phyloP scores from a whole-genome alignment of 2,329 filamentous ascomycete species.

The Calonectria leucothoes region DNA sequence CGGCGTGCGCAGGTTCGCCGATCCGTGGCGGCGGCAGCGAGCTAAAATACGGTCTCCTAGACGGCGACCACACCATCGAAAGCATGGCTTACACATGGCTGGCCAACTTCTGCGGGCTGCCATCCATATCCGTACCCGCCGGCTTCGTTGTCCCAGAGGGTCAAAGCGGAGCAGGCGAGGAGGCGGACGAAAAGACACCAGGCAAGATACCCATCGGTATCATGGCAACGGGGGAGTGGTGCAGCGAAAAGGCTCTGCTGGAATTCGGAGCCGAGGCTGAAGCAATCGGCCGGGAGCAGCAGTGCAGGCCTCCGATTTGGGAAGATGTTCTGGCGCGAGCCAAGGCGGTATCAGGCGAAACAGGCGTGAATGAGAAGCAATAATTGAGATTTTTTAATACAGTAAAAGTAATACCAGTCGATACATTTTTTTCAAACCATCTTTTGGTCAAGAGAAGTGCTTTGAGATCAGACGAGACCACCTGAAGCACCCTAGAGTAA shows the following conservation, averaged over 20 bases:
- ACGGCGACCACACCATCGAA: conserved; percentile 58
- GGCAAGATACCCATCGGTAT: conserved; percentile 63
- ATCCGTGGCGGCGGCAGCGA: conserved; percentile 44
- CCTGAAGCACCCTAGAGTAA: background rate
- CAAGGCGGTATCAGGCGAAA: background rate
- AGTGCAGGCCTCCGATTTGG: conserved; percentile 9
- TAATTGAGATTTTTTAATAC: background rate
- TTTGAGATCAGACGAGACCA: background rate
- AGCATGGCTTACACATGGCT: conserved; percentile 64
- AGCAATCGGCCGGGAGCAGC: conserved; percentile 42
- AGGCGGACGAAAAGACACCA: conserved; percentile 45
- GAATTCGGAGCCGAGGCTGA: conserved; percentile 61
- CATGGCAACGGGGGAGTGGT: conserved; percentile 68
- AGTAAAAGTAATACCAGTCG: background rate
- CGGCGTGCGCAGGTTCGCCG: conserved; percentile 59
- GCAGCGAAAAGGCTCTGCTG: conserved; percentile 59
- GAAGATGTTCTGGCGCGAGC: background rate
- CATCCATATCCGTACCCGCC: conserved; percentile 56
- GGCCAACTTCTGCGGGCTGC: conserved; percentile 62
- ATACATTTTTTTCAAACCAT: background rate
- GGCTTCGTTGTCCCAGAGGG: conserved; percentile 56
- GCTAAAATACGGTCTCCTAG: conserved; percentile 30
- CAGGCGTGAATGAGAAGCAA: background rate
- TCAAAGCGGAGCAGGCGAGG: conserved; percentile 39
- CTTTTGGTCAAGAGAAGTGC: background rate